These are phyloP conservation scores for Apophysomyces ossiformis DNA, from an alignment of 371 early-diverging fungal species.

Conservation along the genomic window DNA sequence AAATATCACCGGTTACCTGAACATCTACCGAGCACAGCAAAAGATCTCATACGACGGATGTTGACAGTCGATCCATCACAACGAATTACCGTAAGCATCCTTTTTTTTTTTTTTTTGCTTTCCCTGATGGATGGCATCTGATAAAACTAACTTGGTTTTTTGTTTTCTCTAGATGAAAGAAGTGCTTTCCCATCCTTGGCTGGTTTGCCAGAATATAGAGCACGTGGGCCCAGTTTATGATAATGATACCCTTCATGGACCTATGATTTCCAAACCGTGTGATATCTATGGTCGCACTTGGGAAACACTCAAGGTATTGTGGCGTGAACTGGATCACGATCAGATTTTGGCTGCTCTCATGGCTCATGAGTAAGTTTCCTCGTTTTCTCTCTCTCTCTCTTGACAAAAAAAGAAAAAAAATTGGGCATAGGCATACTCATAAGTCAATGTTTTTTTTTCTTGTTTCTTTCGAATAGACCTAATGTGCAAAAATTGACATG, in stretches of 20 bases:
- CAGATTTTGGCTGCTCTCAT: conserved; percentile 32
- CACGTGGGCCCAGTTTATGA: conserved; percentile 10
- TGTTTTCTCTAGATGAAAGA: conserved; percentile 31
- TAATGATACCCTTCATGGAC: conserved; percentile 18
- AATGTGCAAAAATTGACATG: conserved; percentile 45
- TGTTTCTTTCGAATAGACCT: conserved; percentile 20
- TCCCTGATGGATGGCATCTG: no score
- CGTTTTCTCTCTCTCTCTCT: no score
- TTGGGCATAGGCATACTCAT: background rate
- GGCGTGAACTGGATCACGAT: conserved; percentile 38
- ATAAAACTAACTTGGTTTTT: conserved; percentile 8
- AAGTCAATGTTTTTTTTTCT: conserved; percentile 3
- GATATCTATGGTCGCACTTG: conserved; percentile 39
- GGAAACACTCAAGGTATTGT: conserved; percentile 49
- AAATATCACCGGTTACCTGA: conserved; percentile 57
- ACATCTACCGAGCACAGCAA: conserved; percentile 58
- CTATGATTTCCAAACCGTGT: conserved; percentile 21
- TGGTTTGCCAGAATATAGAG: conserved; percentile 14
- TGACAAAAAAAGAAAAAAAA: background rate
- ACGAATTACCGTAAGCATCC: conserved; percentile 43
- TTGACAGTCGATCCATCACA: conserved; percentile 38
- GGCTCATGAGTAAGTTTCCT: conserved; percentile 22
- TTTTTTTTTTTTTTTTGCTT: background rate
- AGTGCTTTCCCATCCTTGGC: conserved; percentile 43
- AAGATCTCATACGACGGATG: conserved; percentile 53